Base-by-base conservation (phyloP, 2,329 filamentous ascomycete species). In the Teratosphaeria destructans region DNA sequence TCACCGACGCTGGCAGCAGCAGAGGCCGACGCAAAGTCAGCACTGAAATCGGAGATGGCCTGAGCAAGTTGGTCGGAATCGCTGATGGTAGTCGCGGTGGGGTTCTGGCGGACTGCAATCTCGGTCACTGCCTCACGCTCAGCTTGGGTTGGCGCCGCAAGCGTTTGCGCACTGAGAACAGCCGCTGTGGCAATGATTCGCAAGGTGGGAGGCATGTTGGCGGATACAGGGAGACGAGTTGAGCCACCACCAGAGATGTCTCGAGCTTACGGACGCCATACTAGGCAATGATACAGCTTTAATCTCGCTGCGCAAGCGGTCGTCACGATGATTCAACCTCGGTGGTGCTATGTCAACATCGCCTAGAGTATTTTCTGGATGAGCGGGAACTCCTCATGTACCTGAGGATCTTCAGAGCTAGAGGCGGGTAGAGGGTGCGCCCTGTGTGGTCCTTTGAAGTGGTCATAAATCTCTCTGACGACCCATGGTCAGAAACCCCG, bases 1-100 rank as follows among this genome's bases (percentile, higher is more conserved):
- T 62, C 19, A 27, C 56, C 59, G 26, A 60, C 63, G 35, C 60
- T 57, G 58, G 60, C 57, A 26, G 52, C 63, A 14, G 64, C 64
- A 19, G 52, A 39, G 37, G 65, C n/a, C 32, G 63, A 64, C 5
- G 37, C 6, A 34, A 61, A 34, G 26, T 65, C 63, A 11, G 60
- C 60, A 26, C 34, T 47, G 56, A 62, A 59, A 59, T 59, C 58
- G 39, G 56, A 57, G 56, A 62, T 54, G 16, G 64, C 64, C 26
- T 57, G 57, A 11, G 58, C 59, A 23, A 66, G 59, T 52, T 65
- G 60, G 54, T 56, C 37, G 12, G 37, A 43, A 5, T 43, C 16
- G 16, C 37, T 60, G 39, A 63, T 58, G 57, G 65, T 61, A 58
- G 52, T 53, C 59, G 65, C 65, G 5, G 27, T 35, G 54, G 54